Evolutionary conservation across 768 basidiomycete species (phyloP), one percentile per base, ranked within the genome.

Genomic region (Suillus clintonianus): DNA sequence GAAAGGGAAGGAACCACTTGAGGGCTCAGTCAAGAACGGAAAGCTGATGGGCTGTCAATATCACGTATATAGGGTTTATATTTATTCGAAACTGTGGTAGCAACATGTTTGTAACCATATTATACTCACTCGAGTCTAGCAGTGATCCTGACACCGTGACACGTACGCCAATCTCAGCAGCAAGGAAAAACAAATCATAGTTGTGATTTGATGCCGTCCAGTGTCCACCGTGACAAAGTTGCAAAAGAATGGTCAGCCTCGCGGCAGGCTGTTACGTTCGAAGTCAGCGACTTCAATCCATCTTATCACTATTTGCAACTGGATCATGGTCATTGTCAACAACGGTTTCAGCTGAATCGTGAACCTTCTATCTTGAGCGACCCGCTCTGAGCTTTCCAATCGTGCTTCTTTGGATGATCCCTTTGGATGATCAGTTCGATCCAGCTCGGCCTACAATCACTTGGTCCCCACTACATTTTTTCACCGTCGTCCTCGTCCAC

Each of bases 21-120:
- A 62, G 64, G 65, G 64, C 69, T 69, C 70, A 66, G 80, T 77
- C 80, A 81, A 86, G 85, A 86, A 86, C 84, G 84, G 84, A 85
- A 83, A 85, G 80, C 85, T 86, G 84, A 86, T 74, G 76, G 74
- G 72, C 62, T 53, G 32, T 53, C 51, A 13, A 34, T 53, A 34
- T 34, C 30, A 53, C 30, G 10, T 53, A 53, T 10, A 8, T 53
- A 32, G 51, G 27, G 51, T 53, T n/a, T 34, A 53, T 34, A 34
- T 53, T 53, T 53, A 34, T 32, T 30, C 32, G n/a, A n/a, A n/a
- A n/a, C n/a, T n/a, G n/a, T n/a, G 34, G 6, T 53, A 53, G 30
- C 6, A 13, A 34, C 11, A 34, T 34, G 6, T 53, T 53, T 53
- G 51, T 53, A 19, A 32, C 30, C 27, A 10, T 27, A 7, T 10